Conservation (phyloP, 768 basidiomycete genomes). For the Sarcomyxa edulis region DNA sequence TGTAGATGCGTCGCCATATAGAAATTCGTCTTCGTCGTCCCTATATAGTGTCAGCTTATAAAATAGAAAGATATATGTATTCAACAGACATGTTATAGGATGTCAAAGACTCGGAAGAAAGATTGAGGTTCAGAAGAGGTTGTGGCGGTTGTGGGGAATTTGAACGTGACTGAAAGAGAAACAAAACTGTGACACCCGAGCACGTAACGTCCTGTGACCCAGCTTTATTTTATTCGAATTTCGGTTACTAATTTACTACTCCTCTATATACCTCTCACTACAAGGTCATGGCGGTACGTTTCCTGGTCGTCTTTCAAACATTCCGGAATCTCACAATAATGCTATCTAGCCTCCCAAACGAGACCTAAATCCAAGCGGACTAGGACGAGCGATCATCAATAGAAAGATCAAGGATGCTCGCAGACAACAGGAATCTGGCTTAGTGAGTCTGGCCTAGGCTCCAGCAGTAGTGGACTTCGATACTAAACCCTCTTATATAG, state of each 20-base stretch:
- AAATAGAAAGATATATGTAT: no score
- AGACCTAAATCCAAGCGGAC: slow-evolving; percentile 69
- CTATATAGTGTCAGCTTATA: slow-evolving; percentile 19
- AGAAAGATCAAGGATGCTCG: slow-evolving; percentile 76
- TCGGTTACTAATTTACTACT: no score
- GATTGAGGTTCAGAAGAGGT: no score
- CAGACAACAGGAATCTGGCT: slow-evolving; percentile 51
- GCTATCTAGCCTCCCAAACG: slow-evolving; percentile 50
- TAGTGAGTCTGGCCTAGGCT: slow-evolving; percentile 56
- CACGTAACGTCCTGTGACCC: no score
- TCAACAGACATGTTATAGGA: no score
- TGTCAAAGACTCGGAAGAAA: no score
- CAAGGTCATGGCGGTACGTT: slow-evolving; percentile 24
- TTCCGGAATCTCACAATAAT: slow-evolving; percentile 5
- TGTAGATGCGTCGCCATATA: slow-evolving; percentile 56
- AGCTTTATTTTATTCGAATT: no score
- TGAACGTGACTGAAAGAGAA: no score
- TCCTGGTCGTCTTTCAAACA: not conserved
- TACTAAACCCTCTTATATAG: slow-evolving; percentile 8
- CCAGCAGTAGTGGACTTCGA: no score
- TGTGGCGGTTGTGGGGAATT: no score
- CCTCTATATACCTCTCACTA: no score
- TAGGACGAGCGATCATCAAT: slow-evolving; percentile 96
- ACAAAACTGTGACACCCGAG: no score
- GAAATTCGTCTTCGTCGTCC: slow-evolving; percentile 80